Evolutionary conservation across 306 rosid species (phyloP).

Genomic region (Inga laurina): DNA sequence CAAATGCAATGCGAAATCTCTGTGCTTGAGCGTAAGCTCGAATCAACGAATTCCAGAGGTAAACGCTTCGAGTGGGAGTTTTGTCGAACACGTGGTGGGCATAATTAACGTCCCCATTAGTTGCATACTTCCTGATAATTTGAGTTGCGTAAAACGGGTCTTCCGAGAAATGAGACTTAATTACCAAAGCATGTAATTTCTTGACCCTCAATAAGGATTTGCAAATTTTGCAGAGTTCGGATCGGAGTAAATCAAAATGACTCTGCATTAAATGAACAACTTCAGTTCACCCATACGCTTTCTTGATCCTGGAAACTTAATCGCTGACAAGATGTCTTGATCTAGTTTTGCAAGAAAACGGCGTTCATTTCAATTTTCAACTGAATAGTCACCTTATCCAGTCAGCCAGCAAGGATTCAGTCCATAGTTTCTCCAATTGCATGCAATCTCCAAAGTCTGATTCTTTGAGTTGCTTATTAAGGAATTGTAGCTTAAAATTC

Average conservation of each 20-base stretch:
- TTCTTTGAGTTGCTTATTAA: not conserved
- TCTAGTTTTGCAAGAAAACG: not conserved
- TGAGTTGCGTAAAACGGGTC: conserved; percentile 84
- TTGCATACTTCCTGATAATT: conserved; percentile 53
- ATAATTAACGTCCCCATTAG: conserved; percentile 42
- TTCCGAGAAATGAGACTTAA: conserved; percentile 48
- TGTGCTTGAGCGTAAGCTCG: conserved; percentile 70
- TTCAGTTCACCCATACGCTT: not conserved
- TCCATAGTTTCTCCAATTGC: not conserved
- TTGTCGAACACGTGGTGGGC: conserved; percentile 68
- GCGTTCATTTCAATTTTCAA: not conserved
- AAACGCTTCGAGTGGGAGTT: conserved; percentile 60
- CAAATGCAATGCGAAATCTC: conserved; percentile 50
- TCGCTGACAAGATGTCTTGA: not conserved
- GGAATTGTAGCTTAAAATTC: not conserved
- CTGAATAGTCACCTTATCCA: not conserved
- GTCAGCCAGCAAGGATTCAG: not conserved
- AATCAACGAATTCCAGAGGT: conserved; percentile 85
- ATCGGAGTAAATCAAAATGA: conserved; percentile 46
- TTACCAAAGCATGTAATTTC: conserved; percentile 65
- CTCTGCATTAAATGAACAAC: conserved; percentile 26
- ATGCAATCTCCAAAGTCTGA: not conserved
- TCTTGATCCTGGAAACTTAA: not conserved
- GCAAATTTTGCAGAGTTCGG: conserved; percentile 53
- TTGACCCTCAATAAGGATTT: conserved; percentile 55